phyloP scores from a whole-genome alignment of 2,329 filamentous ascomycete genomes.

The Pleurostoma richardsiae region DNA sequence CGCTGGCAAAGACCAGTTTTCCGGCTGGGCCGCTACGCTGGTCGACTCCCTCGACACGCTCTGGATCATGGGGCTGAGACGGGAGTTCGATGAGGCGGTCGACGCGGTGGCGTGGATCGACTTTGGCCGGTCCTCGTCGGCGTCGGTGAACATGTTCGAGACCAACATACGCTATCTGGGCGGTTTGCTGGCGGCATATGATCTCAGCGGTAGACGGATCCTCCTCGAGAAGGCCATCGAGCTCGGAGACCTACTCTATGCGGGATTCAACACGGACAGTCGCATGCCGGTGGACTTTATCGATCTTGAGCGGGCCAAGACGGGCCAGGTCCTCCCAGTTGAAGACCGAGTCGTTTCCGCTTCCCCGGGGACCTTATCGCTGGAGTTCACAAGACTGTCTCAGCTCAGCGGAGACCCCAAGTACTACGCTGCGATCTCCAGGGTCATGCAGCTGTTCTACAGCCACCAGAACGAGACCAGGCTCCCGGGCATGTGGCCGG shows the following conservation, averaged over 20 bases:
- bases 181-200: slow-evolving; percentile 38
- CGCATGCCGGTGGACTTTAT: slow-evolving; percentile 49
- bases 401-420: slow-evolving; percentile 64
- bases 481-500: neutral
- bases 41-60: slow-evolving; percentile 58
- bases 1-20: slow-evolving; percentile 41
- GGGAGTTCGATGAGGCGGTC: slow-evolving; percentile 51
- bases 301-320: slow-evolving; percentile 44
- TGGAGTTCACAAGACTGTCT: slow-evolving; percentile 67
- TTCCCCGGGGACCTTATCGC: slow-evolving; percentile 52
- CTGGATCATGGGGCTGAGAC: slow-evolving; percentile 54
- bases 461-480: neutral
- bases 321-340: slow-evolving; percentile 24
- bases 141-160: slow-evolving; percentile 37
- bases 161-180: too few species aligned
- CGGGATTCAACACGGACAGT: slow-evolving; percentile 43
- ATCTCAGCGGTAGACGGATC: slow-evolving; percentile 33
- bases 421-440: slow-evolving; percentile 71
- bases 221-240: slow-evolving; percentile 38
- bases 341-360: slow-evolving; percentile 30
- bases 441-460: slow-evolving; percentile 20
- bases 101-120: slow-evolving; percentile 43
- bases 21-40: slow-evolving; percentile 53
- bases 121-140: slow-evolving; percentile 35
- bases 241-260: slow-evolving; percentile 41